These are phyloP conservation scores for Dioscorea dumetorum DNA, from an alignment of 106 monocot genomes.

Conservation along the genomic window DNA sequence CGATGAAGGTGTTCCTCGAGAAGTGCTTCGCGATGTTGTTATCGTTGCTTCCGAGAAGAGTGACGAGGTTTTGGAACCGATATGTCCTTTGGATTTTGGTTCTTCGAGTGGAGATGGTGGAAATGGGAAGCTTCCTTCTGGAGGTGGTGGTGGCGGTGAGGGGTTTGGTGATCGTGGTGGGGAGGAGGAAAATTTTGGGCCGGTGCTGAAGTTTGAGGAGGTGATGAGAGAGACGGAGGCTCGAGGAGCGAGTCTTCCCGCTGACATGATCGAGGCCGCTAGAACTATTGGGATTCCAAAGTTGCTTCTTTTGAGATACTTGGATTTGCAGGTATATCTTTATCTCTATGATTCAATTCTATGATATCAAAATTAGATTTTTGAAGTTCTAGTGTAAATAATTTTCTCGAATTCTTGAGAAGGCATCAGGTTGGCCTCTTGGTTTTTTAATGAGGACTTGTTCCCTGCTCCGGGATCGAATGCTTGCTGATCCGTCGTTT, in stretches of 20 bases:
- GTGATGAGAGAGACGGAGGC: conserved; percentile 43
- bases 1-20: background rate
- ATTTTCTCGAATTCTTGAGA: background rate
- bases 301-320: conserved; percentile 53
- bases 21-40: conserved; percentile 2
- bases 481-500: conserved; percentile 78
- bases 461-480: conserved; percentile 46
- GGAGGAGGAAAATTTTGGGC: conserved; percentile 45
- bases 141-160: conserved; percentile 12
- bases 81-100: conserved; percentile 3
- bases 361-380: no score
- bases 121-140: conserved; percentile 23
- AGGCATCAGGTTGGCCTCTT: conserved; percentile 58
- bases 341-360: no score
- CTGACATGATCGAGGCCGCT: conserved; percentile 63
- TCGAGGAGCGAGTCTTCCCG: conserved; percentile 33
- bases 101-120: conserved; percentile 10
- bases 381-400: background rate
- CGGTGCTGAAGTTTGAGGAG: conserved; percentile 43
- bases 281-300: conserved; percentile 56
- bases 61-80: background rate
- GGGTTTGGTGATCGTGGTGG: conserved; percentile 10
- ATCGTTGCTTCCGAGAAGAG: background rate
- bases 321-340: conserved; percentile 65
- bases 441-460: conserved; percentile 42